Evolutionary conservation across 495 filamentous ascomycete genomes (phyloP).

Genomic region (Cercophora samala): DNA sequence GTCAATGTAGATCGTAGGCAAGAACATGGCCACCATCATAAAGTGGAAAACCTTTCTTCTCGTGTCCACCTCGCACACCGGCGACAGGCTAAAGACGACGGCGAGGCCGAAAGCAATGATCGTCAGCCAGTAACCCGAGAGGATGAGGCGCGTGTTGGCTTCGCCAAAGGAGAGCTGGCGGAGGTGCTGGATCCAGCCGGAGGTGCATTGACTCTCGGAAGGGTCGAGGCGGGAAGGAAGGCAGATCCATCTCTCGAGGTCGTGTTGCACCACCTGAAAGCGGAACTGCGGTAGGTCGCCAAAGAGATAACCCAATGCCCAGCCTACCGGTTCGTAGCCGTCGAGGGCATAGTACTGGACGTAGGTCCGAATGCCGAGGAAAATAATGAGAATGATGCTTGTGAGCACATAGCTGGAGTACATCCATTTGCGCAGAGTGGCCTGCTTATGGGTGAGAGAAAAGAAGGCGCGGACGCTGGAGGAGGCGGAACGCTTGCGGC

Average conservation of each 20-base stretch:
- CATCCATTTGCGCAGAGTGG: slow-evolving; percentile 70
- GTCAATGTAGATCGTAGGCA: slow-evolving; percentile 81
- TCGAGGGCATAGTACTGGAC: slow-evolving; percentile 63
- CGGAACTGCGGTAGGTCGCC: slow-evolving; percentile 70
- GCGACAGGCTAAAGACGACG: slow-evolving; percentile 67
- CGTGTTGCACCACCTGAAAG: slow-evolving; percentile 60
- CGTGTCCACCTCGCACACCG: slow-evolving; percentile 82
- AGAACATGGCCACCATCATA: slow-evolving; percentile 94
- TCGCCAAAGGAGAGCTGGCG: slow-evolving; percentile 59
- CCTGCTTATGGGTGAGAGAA: slow-evolving; percentile 75
- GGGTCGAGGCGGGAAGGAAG: slow-evolving; percentile 52
- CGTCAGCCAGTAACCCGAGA: slow-evolving; percentile 67
- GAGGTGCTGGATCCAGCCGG: slow-evolving; percentile 59
- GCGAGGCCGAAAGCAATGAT: slow-evolving; percentile 68
- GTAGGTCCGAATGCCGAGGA: slow-evolving; percentile 68
- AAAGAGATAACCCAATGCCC: slow-evolving; percentile 86
- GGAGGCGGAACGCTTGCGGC: slow-evolving; percentile 64
- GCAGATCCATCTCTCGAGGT: slow-evolving; percentile 71
- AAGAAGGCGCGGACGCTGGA: slow-evolving; percentile 68
- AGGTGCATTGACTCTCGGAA: slow-evolving; percentile 34
- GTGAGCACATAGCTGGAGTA: slow-evolving; percentile 78
- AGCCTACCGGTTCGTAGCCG: slow-evolving; percentile 79
- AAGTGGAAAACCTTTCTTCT: slow-evolving; percentile 98
- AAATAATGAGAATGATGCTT: slow-evolving; percentile 58
- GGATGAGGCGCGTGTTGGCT: slow-evolving; percentile 76